These are phyloP conservation scores for Dryas integrifolia DNA, from an alignment of 331 rosid species.

Conservation along the genomic window DNA sequence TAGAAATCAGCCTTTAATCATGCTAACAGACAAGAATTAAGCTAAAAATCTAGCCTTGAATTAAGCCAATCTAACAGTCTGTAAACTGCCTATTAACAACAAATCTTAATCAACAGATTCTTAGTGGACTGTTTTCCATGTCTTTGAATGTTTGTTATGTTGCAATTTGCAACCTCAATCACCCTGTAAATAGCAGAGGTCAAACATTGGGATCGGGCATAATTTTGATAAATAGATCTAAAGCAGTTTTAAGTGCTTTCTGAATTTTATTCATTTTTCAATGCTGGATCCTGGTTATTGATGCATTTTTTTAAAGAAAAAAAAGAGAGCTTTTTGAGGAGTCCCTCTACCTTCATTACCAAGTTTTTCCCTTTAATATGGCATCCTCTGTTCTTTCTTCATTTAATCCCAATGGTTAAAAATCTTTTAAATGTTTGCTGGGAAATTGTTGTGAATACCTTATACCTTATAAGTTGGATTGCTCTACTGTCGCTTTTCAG, in stretches of 20 bases:
- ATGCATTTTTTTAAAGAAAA: neutral
- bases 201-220: neutral
- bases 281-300: neutral
- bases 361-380: too few relatives aligned
- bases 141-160: neutral
- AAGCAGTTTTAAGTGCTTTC: neutral
- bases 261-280: neutral
- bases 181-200: neutral
- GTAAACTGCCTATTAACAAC: too few relatives aligned
- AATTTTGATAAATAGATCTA: neutral
- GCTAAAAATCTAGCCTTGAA: too few relatives aligned
- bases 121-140: neutral
- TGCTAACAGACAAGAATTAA: too few relatives aligned
- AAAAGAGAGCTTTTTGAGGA: neutral
- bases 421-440: neutral
- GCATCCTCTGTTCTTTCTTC: too few relatives aligned
- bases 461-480: neutral
- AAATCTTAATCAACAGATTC: neutral
- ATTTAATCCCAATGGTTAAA: too few relatives aligned
- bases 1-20: too few relatives aligned
- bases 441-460: neutral
- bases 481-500: neutral
- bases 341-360: too few relatives aligned
- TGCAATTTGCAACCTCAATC: neutral
- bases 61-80: too few relatives aligned